Conservation (phyloP, 2,329 filamentous ascomycete genomes). For the Dactylonectria macrodidyma region DNA sequence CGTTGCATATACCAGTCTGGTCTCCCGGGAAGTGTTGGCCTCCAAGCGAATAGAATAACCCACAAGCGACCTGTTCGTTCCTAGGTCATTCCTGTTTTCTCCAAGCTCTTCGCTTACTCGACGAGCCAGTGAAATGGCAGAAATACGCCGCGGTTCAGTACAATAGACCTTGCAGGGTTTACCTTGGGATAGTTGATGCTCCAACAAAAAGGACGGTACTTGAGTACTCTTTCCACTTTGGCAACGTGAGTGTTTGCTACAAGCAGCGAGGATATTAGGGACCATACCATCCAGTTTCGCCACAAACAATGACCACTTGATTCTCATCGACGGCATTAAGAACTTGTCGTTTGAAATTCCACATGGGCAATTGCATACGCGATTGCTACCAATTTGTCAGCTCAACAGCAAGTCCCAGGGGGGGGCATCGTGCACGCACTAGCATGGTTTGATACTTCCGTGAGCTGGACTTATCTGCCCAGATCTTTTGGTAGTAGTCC, state of each 20-base stretch:
- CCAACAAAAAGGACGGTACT: slow-evolving; percentile 93
- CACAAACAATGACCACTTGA: slow-evolving; percentile 93
- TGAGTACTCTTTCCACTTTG: slow-evolving; percentile 92
- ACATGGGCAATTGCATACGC: slow-evolving; percentile 90
- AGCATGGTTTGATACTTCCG: slow-evolving; percentile 85
- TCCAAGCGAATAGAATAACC: slow-evolving; percentile 96
- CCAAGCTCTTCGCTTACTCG: slow-evolving; percentile 96
- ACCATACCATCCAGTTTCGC: slow-evolving; percentile 87
- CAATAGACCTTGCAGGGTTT: slow-evolving; percentile 93
- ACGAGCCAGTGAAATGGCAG: slow-evolving; percentile 92
- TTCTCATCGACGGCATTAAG: slow-evolving; percentile 82
- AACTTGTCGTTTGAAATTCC: slow-evolving; percentile 84
- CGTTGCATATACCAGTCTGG: slow-evolving; percentile 90
- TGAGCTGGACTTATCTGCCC: slow-evolving; percentile 70
- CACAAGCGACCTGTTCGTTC: slow-evolving; percentile 86
- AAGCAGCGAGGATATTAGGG: no score
- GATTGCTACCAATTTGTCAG: slow-evolving; percentile 59
- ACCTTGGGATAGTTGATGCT: slow-evolving; percentile 87
- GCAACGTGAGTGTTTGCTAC: slow-evolving; percentile 40
- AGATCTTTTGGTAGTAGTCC: slow-evolving; percentile 70
- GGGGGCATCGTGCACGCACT: slow-evolving; percentile 53
- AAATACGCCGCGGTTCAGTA: slow-evolving; percentile 95
- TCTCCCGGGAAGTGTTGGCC: slow-evolving; percentile 86
- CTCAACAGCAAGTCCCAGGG: neutral
- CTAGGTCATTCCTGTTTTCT: slow-evolving; percentile 85